Conservation (phyloP, 192 early-diverging fungal species). For the Podochytrium sp. region DNA sequence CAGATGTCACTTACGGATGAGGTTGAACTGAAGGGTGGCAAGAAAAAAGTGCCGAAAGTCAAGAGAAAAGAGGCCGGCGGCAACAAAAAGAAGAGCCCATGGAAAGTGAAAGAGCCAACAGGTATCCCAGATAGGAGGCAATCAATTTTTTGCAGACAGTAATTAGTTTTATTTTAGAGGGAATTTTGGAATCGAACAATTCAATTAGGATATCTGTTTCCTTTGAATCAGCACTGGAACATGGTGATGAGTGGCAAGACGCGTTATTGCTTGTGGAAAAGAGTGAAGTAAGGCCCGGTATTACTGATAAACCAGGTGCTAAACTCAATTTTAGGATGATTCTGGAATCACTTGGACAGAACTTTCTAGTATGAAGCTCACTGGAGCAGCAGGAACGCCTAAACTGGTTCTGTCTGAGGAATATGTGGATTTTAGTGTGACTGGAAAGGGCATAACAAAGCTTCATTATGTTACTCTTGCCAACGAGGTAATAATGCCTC, state of each 20-base stretch:
- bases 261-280: conserved; percentile 55
- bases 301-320: neutral
- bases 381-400: conserved; percentile 55
- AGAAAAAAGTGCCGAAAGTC: conserved; percentile 25
- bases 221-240: conserved; percentile 50
- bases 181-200: conserved; percentile 43
- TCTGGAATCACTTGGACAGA: conserved; percentile 40
- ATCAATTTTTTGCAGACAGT: neutral
- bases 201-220: conserved; percentile 39
- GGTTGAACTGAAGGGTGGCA: conserved; percentile 31
- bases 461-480: conserved; percentile 21
- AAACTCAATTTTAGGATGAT: conserved; percentile 33
- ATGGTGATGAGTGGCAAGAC: conserved; percentile 60
- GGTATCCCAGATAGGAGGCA: conserved; percentile 14
- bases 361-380: conserved; percentile 47
- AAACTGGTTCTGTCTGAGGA: conserved; percentile 42
- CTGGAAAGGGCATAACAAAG: conserved; percentile 38
- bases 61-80: conserved; percentile 7
- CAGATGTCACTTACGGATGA: conserved; percentile 1
- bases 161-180: conserved; percentile 30
- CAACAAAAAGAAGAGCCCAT: conserved; percentile 28
- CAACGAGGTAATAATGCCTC: conserved; percentile 37
- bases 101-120: conserved; percentile 42
- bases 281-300: conserved; percentile 33
- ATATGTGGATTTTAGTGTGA: conserved; percentile 48